These are phyloP conservation scores for Panellus pusillus DNA, from an alignment of 768 basidiomycete genomes.

Conservation along the genomic window DNA sequence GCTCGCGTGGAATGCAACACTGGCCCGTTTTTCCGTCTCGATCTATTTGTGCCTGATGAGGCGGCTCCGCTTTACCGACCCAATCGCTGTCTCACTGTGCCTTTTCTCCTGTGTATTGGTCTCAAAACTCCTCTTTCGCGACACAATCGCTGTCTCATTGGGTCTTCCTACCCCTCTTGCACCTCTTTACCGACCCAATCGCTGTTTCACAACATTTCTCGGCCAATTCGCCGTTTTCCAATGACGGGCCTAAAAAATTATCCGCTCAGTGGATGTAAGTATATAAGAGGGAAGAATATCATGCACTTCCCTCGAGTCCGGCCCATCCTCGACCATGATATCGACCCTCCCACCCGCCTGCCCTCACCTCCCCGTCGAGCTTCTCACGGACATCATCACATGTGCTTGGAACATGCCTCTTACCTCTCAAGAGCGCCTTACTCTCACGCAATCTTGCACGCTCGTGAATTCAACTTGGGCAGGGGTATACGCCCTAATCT, in stretches of 20 bases:
- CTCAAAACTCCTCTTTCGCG: background rate
- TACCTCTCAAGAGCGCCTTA: background rate
- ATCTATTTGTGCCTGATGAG: constrained; percentile 14
- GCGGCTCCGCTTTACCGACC: constrained; percentile 11
- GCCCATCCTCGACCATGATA: background rate
- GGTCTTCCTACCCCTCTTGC: no score
- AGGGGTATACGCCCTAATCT: background rate
- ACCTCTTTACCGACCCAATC: background rate
- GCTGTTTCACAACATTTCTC: no score
- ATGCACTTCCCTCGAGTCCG: background rate
- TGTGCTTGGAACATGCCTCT: background rate
- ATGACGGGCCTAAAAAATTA: no score
- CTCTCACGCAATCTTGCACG: constrained; percentile 18
- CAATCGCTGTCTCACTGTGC: constrained; percentile 15
- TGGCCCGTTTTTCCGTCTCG: background rate
- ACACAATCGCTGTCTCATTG: background rate
- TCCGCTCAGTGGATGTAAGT: no score
- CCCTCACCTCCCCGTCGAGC: constrained; percentile 22
- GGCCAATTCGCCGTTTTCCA: no score
- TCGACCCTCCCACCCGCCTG: background rate
- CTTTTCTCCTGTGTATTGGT: background rate
- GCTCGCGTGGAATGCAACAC: constrained; percentile 3
- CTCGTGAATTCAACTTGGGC: constrained; percentile 20
- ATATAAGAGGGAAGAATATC: background rate
- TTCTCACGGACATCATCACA: background rate